Evolutionary conservation across 768 basidiomycete species (phyloP), one percentile per base, ranked within the genome.

Genomic region (Pisolithus tinctorius): DNA sequence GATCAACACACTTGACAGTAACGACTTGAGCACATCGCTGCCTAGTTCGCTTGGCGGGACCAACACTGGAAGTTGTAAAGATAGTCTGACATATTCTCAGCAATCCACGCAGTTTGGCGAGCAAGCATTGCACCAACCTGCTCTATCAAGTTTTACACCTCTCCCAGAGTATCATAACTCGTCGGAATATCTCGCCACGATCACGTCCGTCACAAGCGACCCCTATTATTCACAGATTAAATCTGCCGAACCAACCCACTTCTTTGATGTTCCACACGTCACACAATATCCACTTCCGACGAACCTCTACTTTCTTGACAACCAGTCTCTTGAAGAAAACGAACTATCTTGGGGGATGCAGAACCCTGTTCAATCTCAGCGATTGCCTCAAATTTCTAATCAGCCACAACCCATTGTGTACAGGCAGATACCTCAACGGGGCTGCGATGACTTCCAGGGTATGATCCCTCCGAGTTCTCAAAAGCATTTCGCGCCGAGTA

Each of bases 231-330:
- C 60, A 45, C 57, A 46, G 14, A n/a, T 47, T 6, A 55, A 58
- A 23, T 50, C 57, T 6, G 47, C 56, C 13, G 51, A 51, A 8
- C 30, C 26, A 16, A 53, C 59, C 41, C 58, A 63, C 36, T 69
- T 61, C 13, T 65, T 60, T 16, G 65, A 67, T 27, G 49, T 59
- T 36, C 37, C 66, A 27, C 65, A 67, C 30, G 48, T 50, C 20
- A 67, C 67, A 4, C 62, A 53, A 51, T 61, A 55, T 44, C 60
- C 67, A 31, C 57, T 62, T 31, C 63, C 67, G 6, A 54, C 54
- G 16, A 55, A 53, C 36, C 58, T 61, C 17, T 56, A 23, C 47
- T 54, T 17, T 47, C 56, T 31, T 42, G 48, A 20, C 34, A 42
- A 6, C 11, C 47, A 45, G 34, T 48, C 34, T 20, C 37, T 45